Conservation (phyloP, 2,329 filamentous ascomycete species). For the Stagonosporopsis tanaceti region DNA sequence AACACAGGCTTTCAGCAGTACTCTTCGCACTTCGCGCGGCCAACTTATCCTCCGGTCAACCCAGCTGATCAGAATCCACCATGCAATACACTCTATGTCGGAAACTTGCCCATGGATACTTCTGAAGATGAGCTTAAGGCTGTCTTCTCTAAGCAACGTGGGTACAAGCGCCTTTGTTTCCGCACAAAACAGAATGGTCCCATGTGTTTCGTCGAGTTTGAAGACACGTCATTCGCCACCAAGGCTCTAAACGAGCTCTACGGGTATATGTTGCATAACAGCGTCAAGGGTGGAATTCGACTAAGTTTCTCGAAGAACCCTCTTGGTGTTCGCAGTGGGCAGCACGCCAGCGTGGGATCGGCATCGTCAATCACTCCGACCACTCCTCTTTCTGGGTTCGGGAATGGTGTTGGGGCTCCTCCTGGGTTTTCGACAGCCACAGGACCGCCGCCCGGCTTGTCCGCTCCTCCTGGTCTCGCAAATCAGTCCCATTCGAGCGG, state of each 20-base stretch:
- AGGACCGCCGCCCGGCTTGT: conserved; percentile 82
- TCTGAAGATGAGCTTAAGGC: conserved; percentile 95
- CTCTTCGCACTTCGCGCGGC: conserved; percentile 65
- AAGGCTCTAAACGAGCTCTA: conserved; percentile 91
- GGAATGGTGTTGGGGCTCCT: conserved; percentile 60
- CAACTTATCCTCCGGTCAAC: conserved; percentile 84
- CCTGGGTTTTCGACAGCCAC: conserved; percentile 71
- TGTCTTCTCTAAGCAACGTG: conserved; percentile 90
- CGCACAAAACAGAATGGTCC: conserved; percentile 93
- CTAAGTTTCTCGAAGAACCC: conserved; percentile 98
- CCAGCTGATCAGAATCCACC: conserved; percentile 96
- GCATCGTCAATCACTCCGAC: conserved; percentile 60
- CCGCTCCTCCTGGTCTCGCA: conserved; percentile 75
- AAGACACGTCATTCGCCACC: conserved; percentile 89
- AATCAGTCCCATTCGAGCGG: conserved; percentile 42
- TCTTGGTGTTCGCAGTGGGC: conserved; percentile 84
- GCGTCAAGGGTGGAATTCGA: conserved; percentile 91
- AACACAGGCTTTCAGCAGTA: conserved; percentile 64
- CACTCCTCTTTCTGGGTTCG: conserved; percentile 65
- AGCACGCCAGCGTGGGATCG: conserved; percentile 63
- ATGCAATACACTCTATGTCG: conserved; percentile 97
- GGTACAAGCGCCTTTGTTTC: conserved; percentile 95
- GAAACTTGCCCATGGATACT: conserved; percentile 92
- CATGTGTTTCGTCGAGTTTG: conserved; percentile 99
- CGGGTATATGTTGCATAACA: conserved; percentile 86